Evolutionary conservation across 371 early-diverging fungal genomes (phyloP), one percentile per base, ranked within the genome.

Genomic region (Zancudomyces culisetae): DNA sequence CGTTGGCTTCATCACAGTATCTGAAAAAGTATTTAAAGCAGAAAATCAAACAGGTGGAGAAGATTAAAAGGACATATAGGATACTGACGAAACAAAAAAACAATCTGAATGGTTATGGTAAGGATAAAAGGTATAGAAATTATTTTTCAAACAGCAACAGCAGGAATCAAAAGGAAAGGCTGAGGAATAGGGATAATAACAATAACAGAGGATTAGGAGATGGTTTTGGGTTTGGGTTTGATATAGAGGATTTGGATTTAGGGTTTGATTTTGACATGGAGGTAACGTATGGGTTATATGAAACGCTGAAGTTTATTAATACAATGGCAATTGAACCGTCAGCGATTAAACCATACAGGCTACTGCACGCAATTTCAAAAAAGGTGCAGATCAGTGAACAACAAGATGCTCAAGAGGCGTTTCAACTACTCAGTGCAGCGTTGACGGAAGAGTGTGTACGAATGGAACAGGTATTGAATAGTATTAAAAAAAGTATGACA

Each of bases 401-500:
- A 52, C 81, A 92, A 79, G 94, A 93, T 64, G 94, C 92, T 0
- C 94, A 93, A 59, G 94, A 93, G 59, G 73, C 91, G 21, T 85
- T 91, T 53, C 87, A 88, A 61, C 74, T 90, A 6, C 79, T 93
- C 15, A 83, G 87, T 8, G 76, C 79, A 41, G 74, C 81, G 28
- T 58, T 93, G 4, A 77, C 81, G 6, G 70, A 77, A 2, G 91
- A 91, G 61, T 70, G 71, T 18, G 59, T 50, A 3, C 53, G 60
- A n/a, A 53, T 54, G 51, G 27, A 60, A 10, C 49, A 53, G 8
- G 48, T 35, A 15, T 6, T 15, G 15, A 35, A 35, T 15, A 15
- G 35, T 6, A 35, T 35, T 15, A 35, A 35, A 6, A 35, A 35
- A 6, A 15, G 35, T 6, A 35, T 35, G 35, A 15, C 15, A 15